phyloP scores from a whole-genome alignment of 768 basidiomycete genomes.

The Leccinum subgranulosum region DNA sequence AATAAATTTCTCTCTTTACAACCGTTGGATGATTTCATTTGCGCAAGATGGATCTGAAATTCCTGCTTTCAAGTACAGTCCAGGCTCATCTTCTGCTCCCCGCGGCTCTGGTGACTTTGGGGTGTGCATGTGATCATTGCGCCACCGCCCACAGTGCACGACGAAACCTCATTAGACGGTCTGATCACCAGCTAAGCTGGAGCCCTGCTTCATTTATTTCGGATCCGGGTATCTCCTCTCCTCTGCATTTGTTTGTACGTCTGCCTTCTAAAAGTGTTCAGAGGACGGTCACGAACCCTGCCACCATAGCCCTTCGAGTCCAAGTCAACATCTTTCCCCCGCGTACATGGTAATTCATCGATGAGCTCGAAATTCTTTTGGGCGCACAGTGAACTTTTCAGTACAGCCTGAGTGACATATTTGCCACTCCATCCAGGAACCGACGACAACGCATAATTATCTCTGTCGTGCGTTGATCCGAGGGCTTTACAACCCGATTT shows the following conservation, averaged over 20 bases:
- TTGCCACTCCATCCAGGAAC: conserved; percentile 7
- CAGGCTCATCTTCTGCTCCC: conserved; percentile 4
- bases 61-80: conserved; percentile 6
- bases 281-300: not conserved
- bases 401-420: not conserved
- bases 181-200: not conserved
- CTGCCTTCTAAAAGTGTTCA: conserved; percentile 5
- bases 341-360: not conserved
- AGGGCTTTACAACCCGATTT: conserved; percentile 14
- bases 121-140: not conserved
- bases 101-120: conserved; percentile 13
- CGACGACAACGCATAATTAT: not conserved
- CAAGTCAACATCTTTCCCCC: conserved; percentile 1
- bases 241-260: conserved; percentile 1
- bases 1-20: conserved; percentile 7
- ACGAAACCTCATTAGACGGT: conserved; percentile 1
- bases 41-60: conserved; percentile 3
- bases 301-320: not conserved
- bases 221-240: conserved; percentile 10
- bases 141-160: not conserved
- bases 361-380: not conserved
- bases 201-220: conserved; percentile 3
- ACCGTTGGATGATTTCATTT: conserved; percentile 16
- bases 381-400: not conserved
- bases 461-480: conserved; percentile 13